These are phyloP conservation scores for Stephania yunnanensis DNA, from an alignment of 164 flowering plant genomes.

Conservation along the genomic window DNA sequence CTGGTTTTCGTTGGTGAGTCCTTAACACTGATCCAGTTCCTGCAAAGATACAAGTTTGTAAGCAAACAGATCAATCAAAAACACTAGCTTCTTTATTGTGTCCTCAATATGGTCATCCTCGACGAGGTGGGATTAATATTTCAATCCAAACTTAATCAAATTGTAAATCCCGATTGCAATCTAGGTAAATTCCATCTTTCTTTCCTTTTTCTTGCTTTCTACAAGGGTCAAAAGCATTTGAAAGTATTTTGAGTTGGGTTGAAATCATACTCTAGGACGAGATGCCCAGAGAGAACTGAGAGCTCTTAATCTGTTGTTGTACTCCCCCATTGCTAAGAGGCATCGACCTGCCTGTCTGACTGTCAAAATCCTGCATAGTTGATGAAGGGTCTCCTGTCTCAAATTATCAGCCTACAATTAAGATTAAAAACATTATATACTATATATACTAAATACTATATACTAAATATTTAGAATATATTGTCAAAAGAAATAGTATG, in stretches of 20 bases:
- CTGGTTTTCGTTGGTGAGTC: constrained; percentile 62
- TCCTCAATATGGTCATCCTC: background rate
- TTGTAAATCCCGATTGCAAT: too few relatives aligned
- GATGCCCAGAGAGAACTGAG: constrained; percentile 92
- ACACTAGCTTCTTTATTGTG: background rate
- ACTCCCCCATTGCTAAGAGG: constrained; percentile 84
- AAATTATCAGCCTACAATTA: constrained; percentile 78
- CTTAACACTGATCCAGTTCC: constrained; percentile 57
- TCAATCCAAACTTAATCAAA: too few relatives aligned
- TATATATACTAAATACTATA: too few relatives aligned
- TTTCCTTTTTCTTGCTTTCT: too few relatives aligned
- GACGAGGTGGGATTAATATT: background rate
- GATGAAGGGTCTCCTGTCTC: constrained; percentile 95
- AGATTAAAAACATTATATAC: background rate
- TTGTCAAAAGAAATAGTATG: too few relatives aligned
- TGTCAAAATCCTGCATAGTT: constrained; percentile 64
- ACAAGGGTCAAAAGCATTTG: background rate
- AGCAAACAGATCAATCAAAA: background rate
- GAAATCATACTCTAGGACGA: constrained; percentile 77
- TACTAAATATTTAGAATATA: too few relatives aligned
- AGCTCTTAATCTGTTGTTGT: constrained; percentile 76
- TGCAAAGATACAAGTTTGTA: constrained; percentile 13
- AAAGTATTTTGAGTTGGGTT: background rate
- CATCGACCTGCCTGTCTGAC: constrained; percentile 86
- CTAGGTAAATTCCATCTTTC: too few relatives aligned